Base-by-base conservation (phyloP, 2,329 filamentous ascomycete species). In the Knufia fluminis region DNA sequence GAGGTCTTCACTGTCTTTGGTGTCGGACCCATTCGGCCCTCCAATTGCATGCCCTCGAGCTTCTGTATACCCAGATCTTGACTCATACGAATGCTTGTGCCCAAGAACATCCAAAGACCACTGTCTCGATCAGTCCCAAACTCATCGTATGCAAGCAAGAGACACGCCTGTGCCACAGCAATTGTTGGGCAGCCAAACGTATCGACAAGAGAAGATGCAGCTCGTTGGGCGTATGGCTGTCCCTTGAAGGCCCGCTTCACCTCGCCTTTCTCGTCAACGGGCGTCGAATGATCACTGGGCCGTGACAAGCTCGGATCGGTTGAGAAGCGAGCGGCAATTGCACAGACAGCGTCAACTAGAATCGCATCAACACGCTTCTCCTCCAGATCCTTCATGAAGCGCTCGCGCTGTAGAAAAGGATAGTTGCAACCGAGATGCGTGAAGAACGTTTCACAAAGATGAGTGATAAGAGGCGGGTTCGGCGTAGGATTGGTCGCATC, bases 61-160 rank as follows among this genome's bases (percentile, higher is more conserved):
- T 89, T 94, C 57, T 91, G 86, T 55, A 94, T 73, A 0, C 89
- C 88, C 8, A 94, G 67, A 60, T 89, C 84, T 52, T 86, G 78
- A 0, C 83, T 83, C 80, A 89, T 85, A 3, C 88, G 82, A 52
- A 94, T 94, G 0, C 88, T 83, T 46, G 91, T 82, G 0, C 88
- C 89, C 1, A 94, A 73, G 61, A 94, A 94, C 87, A 94, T 94
- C 88, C 89, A 95, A 4, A 95, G 67, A 0, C 87, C 86, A 63
- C 87, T 94, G 61, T 94, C 89, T 59, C 90, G 86, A 56, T 87
- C 86, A 9, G 86, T 85, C 1, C 88, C 89, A 58, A 95, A 94
- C 38, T 90, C 84, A 57, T 94, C 87, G 61, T 94, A 94, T 0
- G 87, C 88, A 67, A 95, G 78, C 23, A 95, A 69, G 9, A 94